These are phyloP conservation scores for Teunomyces gatunensis DNA, from an alignment of 805 yeast genomes.

Conservation along the genomic window DNA sequence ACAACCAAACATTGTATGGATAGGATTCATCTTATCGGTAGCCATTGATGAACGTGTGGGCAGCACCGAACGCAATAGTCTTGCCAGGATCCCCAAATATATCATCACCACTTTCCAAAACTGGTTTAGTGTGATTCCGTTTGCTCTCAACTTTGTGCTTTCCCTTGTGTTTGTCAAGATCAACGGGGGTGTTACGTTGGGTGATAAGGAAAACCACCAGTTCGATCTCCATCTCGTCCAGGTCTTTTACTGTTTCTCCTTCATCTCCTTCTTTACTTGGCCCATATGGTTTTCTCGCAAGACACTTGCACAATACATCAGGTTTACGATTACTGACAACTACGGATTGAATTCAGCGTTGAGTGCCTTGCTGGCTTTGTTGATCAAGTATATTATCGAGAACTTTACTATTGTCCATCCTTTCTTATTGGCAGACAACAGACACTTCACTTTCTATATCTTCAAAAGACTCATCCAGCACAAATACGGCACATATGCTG, in stretches of 20 bases:
- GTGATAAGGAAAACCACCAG: slow-evolving; percentile 85
- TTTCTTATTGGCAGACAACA: slow-evolving; percentile 86
- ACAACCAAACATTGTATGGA: slow-evolving; percentile 92
- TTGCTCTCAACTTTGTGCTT: slow-evolving; percentile 44
- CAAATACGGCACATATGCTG: slow-evolving; percentile 43
- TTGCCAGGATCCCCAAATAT: slow-evolving; percentile 11
- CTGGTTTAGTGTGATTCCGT: slow-evolving; percentile 45
- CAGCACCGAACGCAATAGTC: slow-evolving; percentile 15
- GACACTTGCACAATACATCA: slow-evolving; percentile 40
- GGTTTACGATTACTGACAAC: slow-evolving; percentile 22
- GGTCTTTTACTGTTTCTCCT: slow-evolving; percentile 70
- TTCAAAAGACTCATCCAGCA: slow-evolving; percentile 63
- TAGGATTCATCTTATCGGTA: slow-evolving; percentile 54
- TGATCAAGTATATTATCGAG: slow-evolving; percentile 48
- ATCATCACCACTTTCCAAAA: slow-evolving; percentile 13
- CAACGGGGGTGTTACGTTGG: slow-evolving; percentile 87
- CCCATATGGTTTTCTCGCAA: slow-evolving; percentile 67
- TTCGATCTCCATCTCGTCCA: slow-evolving; percentile 75
- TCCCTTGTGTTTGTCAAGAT: slow-evolving; percentile 57
- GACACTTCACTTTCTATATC: slow-evolving; percentile 89
- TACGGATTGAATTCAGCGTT: slow-evolving; percentile 15
- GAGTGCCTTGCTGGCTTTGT: slow-evolving; percentile 14
- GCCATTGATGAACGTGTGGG: slow-evolving; percentile 48
- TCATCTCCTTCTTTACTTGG: slow-evolving; percentile 60
- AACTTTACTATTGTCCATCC: slow-evolving; percentile 80